Percentiles rank a stretch among this genome's conserved stretches.
Conservation (phyloP, 768 basidiomycete species). For the Podaxis sp. region DNA sequence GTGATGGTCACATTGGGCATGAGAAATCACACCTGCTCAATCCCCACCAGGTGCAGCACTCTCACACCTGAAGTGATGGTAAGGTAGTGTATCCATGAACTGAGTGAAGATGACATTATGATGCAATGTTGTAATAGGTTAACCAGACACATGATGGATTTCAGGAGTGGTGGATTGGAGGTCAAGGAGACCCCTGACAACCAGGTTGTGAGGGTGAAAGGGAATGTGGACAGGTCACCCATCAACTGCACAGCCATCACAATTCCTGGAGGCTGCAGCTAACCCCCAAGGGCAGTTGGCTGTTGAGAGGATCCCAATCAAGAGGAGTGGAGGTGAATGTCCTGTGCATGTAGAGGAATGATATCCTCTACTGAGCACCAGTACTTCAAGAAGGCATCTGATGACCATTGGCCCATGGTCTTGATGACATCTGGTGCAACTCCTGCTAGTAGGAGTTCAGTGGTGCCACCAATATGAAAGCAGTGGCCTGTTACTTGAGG, state of each 20-base stretch:
- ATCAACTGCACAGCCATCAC: neutral
- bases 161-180: neutral
- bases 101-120: too few relatives aligned
- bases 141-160: too few relatives aligned
- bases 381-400: slow-evolving; percentile 28
- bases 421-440: slow-evolving; percentile 31
- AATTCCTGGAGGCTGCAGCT: neutral
- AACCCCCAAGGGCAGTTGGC: neutral
- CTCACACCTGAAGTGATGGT: too few relatives aligned
- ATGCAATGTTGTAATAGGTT: too few relatives aligned
- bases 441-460: slow-evolving; percentile 26
- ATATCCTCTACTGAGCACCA: slow-evolving; percentile 27
- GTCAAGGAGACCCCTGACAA: neutral
- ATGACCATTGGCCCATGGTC: slow-evolving; percentile 33
- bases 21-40: too few relatives aligned
- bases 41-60: too few relatives aligned
- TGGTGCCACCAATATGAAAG: slow-evolving; percentile 29
- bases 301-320: neutral
- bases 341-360: slow-evolving; percentile 18
- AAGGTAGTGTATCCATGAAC: too few relatives aligned
- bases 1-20: too few relatives aligned
- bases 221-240: neutral
- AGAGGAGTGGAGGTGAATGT: neutral
- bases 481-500: slow-evolving; percentile 21
- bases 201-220: neutral